A percentile compares a stretch with the other conserved stretches of the same genome.
Conservation (phyloP, 768 basidiomycete genomes). For the Leccinum truebloodii region DNA sequence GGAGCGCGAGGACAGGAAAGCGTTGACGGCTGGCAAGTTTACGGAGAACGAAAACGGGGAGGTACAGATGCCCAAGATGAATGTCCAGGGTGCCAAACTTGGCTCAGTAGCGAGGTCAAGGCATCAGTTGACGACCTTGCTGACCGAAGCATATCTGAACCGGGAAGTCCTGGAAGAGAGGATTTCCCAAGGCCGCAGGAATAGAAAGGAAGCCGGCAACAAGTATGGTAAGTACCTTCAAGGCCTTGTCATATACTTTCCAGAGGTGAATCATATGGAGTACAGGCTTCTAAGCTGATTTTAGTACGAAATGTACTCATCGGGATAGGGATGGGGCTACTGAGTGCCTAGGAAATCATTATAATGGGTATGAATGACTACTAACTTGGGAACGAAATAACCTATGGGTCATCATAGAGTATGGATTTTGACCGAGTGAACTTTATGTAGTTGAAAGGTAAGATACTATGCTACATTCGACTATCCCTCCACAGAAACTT, state of each 20-base stretch:
- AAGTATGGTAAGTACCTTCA: slow-evolving; percentile 71
- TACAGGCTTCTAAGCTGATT: slow-evolving; percentile 27
- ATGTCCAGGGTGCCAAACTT: slow-evolving; percentile 74
- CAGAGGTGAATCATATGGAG: neutral
- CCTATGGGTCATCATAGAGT: no score
- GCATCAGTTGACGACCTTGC: slow-evolving; percentile 77
- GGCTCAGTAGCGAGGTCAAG: slow-evolving; percentile 69
- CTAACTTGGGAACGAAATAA: no score
- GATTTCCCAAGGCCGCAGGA: slow-evolving; percentile 80
- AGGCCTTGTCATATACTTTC: no score
- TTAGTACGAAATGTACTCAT: neutral
- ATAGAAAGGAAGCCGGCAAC: slow-evolving; percentile 87
- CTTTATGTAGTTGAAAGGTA: slow-evolving; percentile 3
- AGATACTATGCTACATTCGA: slow-evolving; percentile 28
- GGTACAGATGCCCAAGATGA: slow-evolving; percentile 72
- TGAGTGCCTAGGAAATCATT: no score
- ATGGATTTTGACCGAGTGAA: neutral
- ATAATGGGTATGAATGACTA: neutral
- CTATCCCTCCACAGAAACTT: neutral
- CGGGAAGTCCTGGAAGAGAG: slow-evolving; percentile 80
- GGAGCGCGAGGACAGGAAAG: slow-evolving; percentile 76
- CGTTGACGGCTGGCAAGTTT: slow-evolving; percentile 61
- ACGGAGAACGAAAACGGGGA: slow-evolving; percentile 43
- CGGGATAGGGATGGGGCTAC: neutral
- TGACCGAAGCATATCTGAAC: slow-evolving; percentile 83